A percentile compares a stretch with the other conserved stretches of the same genome.
Evolutionary conservation across 2,329 filamentous ascomycete species (phyloP).

Genomic region (Pestalotiopsis sp.): DNA sequence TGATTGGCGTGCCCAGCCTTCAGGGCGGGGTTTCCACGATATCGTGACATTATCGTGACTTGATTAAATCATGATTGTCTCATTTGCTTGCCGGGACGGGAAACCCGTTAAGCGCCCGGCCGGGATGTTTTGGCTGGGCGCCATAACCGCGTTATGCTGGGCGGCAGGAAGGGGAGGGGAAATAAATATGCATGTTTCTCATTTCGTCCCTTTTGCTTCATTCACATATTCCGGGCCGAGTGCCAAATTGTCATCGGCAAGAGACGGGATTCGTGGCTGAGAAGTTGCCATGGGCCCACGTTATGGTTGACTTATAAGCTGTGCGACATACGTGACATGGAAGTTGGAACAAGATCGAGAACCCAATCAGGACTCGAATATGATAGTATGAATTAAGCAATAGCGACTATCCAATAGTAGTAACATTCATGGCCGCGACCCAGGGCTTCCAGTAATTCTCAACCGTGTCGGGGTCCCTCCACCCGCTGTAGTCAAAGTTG

Average conservation of each 20-base stretch:
- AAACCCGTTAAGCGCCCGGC: not conserved
- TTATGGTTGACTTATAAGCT: not conserved
- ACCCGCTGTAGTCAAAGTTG: conserved; percentile 48
- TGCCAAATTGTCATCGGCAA: too few species aligned
- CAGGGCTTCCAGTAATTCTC: conserved; percentile 55
- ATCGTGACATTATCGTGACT: not conserved
- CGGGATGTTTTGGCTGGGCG: not conserved
- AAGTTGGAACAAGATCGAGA: too few species aligned
- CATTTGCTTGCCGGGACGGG: not conserved
- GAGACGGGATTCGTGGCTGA: not conserved
- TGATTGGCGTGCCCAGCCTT: not conserved
- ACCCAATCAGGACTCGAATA: not conserved
- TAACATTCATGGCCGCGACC: conserved; percentile 43
- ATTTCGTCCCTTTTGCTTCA: too few species aligned
- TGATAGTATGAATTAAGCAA: not conserved
- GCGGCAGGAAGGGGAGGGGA: too few species aligned
- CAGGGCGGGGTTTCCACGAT: not conserved
- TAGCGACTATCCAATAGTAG: conserved; percentile 13
- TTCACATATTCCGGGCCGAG: not conserved
- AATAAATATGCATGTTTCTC: too few species aligned
- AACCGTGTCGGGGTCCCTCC: conserved; percentile 46
- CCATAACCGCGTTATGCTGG: too few species aligned
- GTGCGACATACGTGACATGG: too few species aligned
- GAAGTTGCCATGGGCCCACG: not conserved
- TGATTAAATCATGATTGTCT: not conserved